Conservation (phyloP, 108 stramenopile species). For the Skeletonema menzelii region DNA sequence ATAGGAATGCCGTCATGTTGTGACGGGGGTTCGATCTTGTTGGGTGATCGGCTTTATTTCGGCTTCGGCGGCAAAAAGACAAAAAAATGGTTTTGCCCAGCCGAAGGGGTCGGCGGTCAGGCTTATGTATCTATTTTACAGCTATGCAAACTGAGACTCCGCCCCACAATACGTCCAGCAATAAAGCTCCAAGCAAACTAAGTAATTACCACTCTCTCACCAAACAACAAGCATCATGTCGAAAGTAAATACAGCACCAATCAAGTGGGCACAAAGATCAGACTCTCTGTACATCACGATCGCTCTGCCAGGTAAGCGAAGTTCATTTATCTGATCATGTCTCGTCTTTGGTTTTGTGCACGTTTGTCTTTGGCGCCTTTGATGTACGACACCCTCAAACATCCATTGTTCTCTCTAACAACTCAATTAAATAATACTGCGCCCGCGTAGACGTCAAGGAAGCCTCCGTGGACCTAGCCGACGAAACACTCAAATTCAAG, state of each 20-base stretch:
- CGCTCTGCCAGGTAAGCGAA: conserved; percentile 74
- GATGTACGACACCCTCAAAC: background rate
- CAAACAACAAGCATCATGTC: conserved; percentile 21
- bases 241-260: conserved; percentile 76
- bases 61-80: too few relatives aligned
- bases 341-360: background rate
- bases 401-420: background rate
- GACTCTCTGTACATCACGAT: conserved; percentile 95
- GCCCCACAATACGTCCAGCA: too few relatives aligned
- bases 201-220: background rate
- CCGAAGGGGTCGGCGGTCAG: too few relatives aligned
- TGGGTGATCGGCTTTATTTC: too few relatives aligned
- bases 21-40: too few relatives aligned
- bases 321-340: background rate
- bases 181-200: background rate
- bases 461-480: conserved; percentile 84
- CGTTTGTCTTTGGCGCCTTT: background rate
- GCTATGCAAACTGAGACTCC: too few relatives aligned
- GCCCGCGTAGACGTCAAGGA: conserved; percentile 81
- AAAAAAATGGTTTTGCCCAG: too few relatives aligned
- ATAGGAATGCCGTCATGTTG: too few relatives aligned
- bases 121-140: too few relatives aligned
- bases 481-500: conserved; percentile 79
- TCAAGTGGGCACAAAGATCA: conserved; percentile 93
- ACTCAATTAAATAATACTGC: background rate